Evolutionary conservation across 1,284 basidiomycete species (phyloP), one percentile per base, ranked within the genome.

Genomic region (Cutaneotrichosporon arboriforme): DNA sequence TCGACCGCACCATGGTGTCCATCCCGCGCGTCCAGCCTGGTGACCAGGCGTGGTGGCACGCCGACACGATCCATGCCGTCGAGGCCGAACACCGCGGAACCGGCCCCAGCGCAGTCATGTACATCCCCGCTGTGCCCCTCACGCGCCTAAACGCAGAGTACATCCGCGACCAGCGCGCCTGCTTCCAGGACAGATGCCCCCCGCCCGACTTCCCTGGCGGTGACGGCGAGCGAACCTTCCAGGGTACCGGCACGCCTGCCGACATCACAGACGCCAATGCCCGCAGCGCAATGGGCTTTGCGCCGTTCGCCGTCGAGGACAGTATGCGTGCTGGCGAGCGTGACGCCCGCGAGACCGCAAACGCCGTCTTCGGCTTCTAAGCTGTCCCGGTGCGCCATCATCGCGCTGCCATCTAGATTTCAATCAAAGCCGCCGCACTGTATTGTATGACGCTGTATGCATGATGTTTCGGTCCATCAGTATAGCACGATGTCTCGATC

Each of bases 21-120:
- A 77, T 87, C 9, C 86, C 87, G 0, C 79, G 78, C 54, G 87
- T 90, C 9, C 76, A 78, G 36, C 86, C 88, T 0, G 88, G 88
- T 0, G 86, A 89, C 67, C 83, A 86, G 64, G 84, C 87, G 0
- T 86, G 84, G 62, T 89, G 88, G 88, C 89, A 90, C 68, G 87
- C 84, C 63, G 84, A 88, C 66, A 76, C 79, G 22, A 80, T 88
- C 9, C 88, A 90, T 67, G 80, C 84, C 0, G 87, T 90, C 31
- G 87, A 90, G 66, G 57, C 66, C 4, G 68, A 77, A 21, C 86
- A 89, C 66, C 65, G 62, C 8, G 88, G 88, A 0, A 60, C 65
- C 12, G 75, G 74, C 4, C 85, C 88, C 61, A 86, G 86, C 0
- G 84, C 83, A 1, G 87, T 89, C 21, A 66, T 90, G 53, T 90